Conservation (phyloP, 2,329 filamentous ascomycete species). For the Alternaria infectoria region DNA sequence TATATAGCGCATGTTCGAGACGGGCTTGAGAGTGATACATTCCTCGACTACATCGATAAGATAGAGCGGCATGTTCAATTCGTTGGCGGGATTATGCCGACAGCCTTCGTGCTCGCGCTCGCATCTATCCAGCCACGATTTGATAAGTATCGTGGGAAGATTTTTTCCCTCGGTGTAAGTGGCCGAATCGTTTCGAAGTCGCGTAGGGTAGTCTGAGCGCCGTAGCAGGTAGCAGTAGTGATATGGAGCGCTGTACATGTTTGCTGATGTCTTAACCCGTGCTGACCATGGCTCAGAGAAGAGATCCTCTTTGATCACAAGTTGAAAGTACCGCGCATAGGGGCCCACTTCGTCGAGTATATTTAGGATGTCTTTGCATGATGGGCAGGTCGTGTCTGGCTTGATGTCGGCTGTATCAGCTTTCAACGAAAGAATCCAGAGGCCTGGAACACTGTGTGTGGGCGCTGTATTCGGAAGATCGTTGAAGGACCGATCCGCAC, state of each 20-base stretch:
- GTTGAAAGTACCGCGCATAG: too few species aligned
- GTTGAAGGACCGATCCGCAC: too few species aligned
- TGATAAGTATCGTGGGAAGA: neutral
- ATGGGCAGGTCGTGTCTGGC: neutral
- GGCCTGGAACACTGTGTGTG: too few species aligned
- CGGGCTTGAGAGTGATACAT: neutral
- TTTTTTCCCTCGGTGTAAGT: rapidly evolving
- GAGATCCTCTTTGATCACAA: too few species aligned
- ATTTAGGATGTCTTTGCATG: neutral
- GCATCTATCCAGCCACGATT: neutral
- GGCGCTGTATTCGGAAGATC: too few species aligned
- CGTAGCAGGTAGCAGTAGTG: neutral
- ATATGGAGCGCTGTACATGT: rapidly evolving
- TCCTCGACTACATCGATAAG: neutral
- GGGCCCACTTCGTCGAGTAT: too few species aligned
- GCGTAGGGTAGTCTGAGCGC: neutral
- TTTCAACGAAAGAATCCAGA: neutral
- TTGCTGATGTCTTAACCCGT: rapidly evolving
- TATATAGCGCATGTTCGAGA: neutral
- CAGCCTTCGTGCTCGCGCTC: neutral
- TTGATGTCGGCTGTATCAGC: neutral
- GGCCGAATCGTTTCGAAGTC: neutral
- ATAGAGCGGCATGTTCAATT: neutral
- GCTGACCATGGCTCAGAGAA: too few species aligned
- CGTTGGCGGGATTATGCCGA: neutral